Evolutionary conservation across 495 filamentous ascomycete genomes (phyloP).

Genomic region (Annulohypoxylon moriforme): DNA sequence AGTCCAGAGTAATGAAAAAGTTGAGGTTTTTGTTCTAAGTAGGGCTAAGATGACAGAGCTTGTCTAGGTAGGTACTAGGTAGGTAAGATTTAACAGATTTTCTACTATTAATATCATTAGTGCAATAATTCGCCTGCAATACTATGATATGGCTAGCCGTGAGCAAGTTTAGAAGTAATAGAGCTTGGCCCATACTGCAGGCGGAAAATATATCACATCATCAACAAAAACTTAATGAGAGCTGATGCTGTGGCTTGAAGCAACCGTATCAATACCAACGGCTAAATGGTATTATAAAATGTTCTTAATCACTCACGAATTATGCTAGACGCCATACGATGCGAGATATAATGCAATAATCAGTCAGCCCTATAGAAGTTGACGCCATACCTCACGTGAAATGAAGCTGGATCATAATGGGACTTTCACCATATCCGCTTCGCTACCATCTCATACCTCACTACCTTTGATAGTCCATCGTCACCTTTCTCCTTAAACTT

Average conservation of each 20-base stretch:
- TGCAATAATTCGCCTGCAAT: neutral
- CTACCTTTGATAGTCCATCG: slow-evolving; percentile 74
- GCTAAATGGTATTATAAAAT: slow-evolving; percentile 28
- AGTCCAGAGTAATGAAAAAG: too few relatives aligned
- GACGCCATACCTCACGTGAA: neutral
- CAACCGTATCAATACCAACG: neutral
- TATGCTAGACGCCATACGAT: slow-evolving; percentile 28
- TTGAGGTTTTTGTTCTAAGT: neutral
- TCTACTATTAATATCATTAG: neutral
- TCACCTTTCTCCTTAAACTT: slow-evolving; percentile 67
- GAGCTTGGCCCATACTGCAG: too few relatives aligned
- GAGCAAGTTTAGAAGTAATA: too few relatives aligned
- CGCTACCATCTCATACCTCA: slow-evolving; percentile 90
- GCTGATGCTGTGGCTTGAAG: neutral
- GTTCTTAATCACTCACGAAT: slow-evolving; percentile 16
- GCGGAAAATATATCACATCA: too few relatives aligned
- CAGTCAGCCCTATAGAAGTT: neutral
- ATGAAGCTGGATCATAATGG: neutral
- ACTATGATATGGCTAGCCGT: too few relatives aligned
- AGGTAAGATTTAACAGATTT: neutral
- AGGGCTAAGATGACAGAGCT: too few relatives aligned
- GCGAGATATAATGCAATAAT: slow-evolving; percentile 24
- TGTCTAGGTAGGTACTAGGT: neutral
- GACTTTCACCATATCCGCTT: slow-evolving; percentile 85
- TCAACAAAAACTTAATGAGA: too few relatives aligned